Evolutionary conservation across 768 basidiomycete species (phyloP), one percentile per base, ranked within the genome.

Genomic region (Xerocomus spinulosus): DNA sequence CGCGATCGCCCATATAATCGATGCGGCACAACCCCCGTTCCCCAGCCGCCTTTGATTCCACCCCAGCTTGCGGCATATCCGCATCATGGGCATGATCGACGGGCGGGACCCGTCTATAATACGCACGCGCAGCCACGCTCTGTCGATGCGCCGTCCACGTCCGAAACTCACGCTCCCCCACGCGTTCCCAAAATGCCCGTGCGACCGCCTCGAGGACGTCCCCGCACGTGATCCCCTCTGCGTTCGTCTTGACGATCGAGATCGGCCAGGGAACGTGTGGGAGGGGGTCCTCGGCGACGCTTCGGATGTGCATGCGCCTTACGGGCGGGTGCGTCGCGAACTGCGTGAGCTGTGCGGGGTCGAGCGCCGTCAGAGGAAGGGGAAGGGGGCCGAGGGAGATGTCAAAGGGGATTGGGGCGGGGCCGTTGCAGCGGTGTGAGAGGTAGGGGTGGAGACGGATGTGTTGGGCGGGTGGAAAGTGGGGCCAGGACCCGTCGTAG

Each of bases 241-340:
- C 47, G 51, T 80, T 80, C 4, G 58, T 48, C n/a, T n/a, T n/a
- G n/a, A n/a, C n/a, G 8, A 78, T 73, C 49, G 72, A 75, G 43
- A 82, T 68, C 9, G 80, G 78, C 83, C 82, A 83, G 14, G 71
- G 75, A 57, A 79, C 78, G 12, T 53, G 60, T 0, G 69, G 66
- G n/a, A 71, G 68, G 1, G 73, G 66, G 52, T 80, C 78, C 41
- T 77, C 78, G 17, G 75, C 79, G 20, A 83, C 68, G 3, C 64
- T 72, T 48, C 69, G 72, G 62, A 85, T 75, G 53, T 71, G 72
- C 73, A 85, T 73, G 48, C 75, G 71, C 8, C 77, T 76, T 37
- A 82, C 64, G 49, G 81, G 75, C 0, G 83, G 83, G 58, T 65
- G 75, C 8, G 83, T 82, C n/a, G 82, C 83, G 0, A 82, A 81